Evolutionary conservation across 2,329 filamentous ascomycete genomes (phyloP).

Genomic region (Verticillium longisporum): DNA sequence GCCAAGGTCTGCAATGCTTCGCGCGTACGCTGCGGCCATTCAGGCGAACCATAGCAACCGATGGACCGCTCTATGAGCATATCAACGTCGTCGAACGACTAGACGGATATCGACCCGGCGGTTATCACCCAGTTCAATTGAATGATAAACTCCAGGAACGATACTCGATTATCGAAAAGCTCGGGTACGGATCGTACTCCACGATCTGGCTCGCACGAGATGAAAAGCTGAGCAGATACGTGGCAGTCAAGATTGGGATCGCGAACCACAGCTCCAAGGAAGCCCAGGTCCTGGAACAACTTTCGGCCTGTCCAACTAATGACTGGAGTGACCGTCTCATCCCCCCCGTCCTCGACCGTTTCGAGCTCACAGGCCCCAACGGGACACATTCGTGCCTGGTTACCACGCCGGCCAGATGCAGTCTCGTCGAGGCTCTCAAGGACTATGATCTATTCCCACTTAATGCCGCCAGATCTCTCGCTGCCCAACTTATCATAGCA

Average conservation of each 20-base stretch:
- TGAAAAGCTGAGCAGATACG: slow-evolving; percentile 13
- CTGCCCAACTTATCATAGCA: slow-evolving; percentile 13
- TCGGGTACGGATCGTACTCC: slow-evolving; percentile 21
- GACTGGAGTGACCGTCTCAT: no score
- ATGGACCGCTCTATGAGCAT: slow-evolving; percentile 1
- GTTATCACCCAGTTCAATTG: slow-evolving; percentile 29
- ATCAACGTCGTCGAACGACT: slow-evolving; percentile 15
- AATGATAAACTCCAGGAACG: slow-evolving; percentile 23
- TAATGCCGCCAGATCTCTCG: slow-evolving; percentile 9
- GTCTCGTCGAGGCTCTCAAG: no score
- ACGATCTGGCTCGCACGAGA: slow-evolving; percentile 27
- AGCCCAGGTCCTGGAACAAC: slow-evolving; percentile 11
- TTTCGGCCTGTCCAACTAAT: no score
- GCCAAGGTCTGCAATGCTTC: not conserved
- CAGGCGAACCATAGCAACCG: not conserved
- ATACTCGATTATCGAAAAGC: slow-evolving; percentile 20
- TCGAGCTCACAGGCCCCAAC: slow-evolving; percentile 10
- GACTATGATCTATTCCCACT: slow-evolving; percentile 8
- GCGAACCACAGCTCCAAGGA: slow-evolving; percentile 17
- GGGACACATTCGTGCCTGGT: slow-evolving; percentile 12
- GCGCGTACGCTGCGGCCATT: not conserved
- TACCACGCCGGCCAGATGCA: slow-evolving; percentile 10
- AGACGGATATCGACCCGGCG: slow-evolving; percentile 21
- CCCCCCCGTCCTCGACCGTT: slow-evolving; percentile 9
- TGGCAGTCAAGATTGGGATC: no score